Base-by-base conservation (phyloP, 192 early-diverging fungal genomes). In the Mycoemilia scoparia region DNA sequence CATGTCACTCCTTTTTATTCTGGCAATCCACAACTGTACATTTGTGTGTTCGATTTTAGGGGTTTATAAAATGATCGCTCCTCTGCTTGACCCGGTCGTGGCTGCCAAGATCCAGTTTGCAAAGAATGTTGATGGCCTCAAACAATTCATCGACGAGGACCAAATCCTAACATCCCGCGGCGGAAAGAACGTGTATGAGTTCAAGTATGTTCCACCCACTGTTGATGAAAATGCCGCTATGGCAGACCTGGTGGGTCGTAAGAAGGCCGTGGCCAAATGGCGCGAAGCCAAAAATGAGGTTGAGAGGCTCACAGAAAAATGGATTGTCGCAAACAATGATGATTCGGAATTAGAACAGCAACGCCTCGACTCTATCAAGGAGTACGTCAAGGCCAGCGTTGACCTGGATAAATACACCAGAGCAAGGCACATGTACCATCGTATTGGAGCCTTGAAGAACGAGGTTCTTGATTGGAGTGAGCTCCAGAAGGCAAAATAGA, bases 61-160 rank as follows among this genome's bases (percentile, higher is more conserved):
- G 35, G 51, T 84, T 23, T 93, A 87, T 87, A 69, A 69, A 31
- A 50, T 93, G 39, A 85, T 93, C 39, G 65, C 74, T 23, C 80
- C 84, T 11, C 62, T 86, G 34, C 61, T 93, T 8, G 89, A 93
- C 53, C 84, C 89, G 7, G 81, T 89, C 8, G 89, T 93, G 2
- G 85, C 74, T 8, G 56, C 68, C 38, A 93, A 93, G 48, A 76
- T 93, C 45, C 56, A 68, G 20, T 90, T 93, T 43, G 74, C 79
- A 10, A 71, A 77, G 20, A 64, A 52, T 22, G 44, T 74, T 34
- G 72, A 82, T 19, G 71, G 76, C 5, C 43, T 87, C 16, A 46
- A 58, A 14, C 54, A 77, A 23, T 74, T 68, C 33, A 76, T 93
- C 25, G 66, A 72, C 25, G 47, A 50, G 3, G 54, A 60, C 9